Evolutionary conservation across 2,329 filamentous ascomycete species (phyloP), one percentile per base, ranked within the genome.

Genomic region (Mycocentrospora acerina): DNA sequence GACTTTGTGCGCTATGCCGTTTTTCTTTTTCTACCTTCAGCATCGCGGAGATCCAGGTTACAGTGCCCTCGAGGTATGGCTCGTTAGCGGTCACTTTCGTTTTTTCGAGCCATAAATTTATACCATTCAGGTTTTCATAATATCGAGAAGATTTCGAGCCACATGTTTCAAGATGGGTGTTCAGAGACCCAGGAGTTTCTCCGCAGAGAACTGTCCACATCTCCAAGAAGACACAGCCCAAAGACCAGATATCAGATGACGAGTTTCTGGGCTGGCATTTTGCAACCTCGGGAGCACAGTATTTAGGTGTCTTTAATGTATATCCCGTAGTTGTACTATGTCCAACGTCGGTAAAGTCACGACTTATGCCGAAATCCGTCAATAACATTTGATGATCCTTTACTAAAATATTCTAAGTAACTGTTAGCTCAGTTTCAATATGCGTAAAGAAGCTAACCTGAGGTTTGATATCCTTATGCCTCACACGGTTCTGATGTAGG

Each of bases 221-320:
- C n/a, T 59, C 51, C 0, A 55, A 18, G 16, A 51, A 49, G 1
- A 59, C 45, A 30, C 52, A 55, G 2, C 54, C 55, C 3, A 59
- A 33, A 0, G 52, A 56, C 36, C 48, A 59, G 3, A 59, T 49
- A 37, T 59, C 54, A 4, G 53, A 53, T 1, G 38, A 41, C 10
- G 41, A 29, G 12, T 57, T 57, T 1, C 54, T 41, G 2, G 24
- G 22, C 2, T 32, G 36, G 7, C 32, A 37, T 7, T 32, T 38
- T 7, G 40, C 32, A 0, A 59, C 54, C 26, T 59, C 56, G 4
- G 56, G 56, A 0, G 56, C 52, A 11, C 48, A 46, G 26, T 54
- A 58, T 13, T 45, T 32, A 1, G 37, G 43, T 4, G 56, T 58
- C 16, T 42, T 51, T 4, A 42, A 36, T 3, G 29, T 27, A 0